phyloP scores from a whole-genome alignment of 2,329 filamentous ascomycete species.

The Colletotrichum sp. region DNA sequence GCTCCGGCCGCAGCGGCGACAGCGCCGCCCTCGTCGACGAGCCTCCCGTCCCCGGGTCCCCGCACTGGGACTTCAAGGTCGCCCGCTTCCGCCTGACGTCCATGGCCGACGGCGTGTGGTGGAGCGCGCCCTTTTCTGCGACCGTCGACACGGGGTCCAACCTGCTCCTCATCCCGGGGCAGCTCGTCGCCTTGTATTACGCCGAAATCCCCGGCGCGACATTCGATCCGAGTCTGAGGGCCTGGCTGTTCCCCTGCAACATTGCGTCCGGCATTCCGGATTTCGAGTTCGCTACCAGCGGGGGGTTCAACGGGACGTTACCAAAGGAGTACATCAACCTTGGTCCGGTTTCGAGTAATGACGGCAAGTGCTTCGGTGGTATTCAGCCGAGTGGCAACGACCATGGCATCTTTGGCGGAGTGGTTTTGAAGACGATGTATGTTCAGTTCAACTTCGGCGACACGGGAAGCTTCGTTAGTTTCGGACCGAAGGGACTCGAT shows the following conservation, averaged over 20 bases:
- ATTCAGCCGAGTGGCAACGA: constrained; percentile 63
- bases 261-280: constrained; percentile 59
- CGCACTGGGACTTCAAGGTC: constrained; percentile 56
- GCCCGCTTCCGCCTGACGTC: constrained; percentile 43
- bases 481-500: constrained; percentile 5
- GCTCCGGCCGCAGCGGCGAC: constrained; percentile 39
- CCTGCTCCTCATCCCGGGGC: constrained; percentile 63
- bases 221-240: constrained; percentile 48
- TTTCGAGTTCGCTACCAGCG: constrained; percentile 58
- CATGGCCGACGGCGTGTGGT: constrained; percentile 32
- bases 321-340: constrained; percentile 62
- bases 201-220: constrained; percentile 54
- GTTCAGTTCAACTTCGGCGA: constrained; percentile 37
- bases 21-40: constrained; percentile 20
- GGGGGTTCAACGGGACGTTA: constrained; percentile 53
- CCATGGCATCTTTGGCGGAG: constrained; percentile 76
- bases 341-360: constrained; percentile 50
- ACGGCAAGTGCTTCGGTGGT: constrained; percentile 73
- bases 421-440: constrained; percentile 80
- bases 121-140: constrained; percentile 45
- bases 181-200: constrained; percentile 67
- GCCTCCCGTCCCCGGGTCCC: constrained; percentile 14
- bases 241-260: constrained; percentile 64
- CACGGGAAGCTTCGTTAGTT: background rate
- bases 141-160: constrained; percentile 75